These are phyloP conservation scores for Teunomyces atbi DNA, from an alignment of 805 yeast species.

Conservation along the genomic window DNA sequence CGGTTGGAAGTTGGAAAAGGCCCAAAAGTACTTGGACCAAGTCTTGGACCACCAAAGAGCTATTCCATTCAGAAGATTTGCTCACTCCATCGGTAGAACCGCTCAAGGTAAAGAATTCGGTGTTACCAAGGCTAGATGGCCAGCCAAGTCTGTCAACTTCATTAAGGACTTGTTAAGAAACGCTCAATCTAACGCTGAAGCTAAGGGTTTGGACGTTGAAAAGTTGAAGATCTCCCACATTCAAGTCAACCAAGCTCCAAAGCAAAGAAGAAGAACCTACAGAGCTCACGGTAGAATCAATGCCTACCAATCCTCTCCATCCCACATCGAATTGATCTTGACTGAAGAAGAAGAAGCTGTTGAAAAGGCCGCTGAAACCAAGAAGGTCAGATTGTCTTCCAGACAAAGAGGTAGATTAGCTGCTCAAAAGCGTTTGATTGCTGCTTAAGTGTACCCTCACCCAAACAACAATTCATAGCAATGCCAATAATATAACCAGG, in stretches of 20 bases:
- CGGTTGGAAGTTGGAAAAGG: constrained; percentile 97
- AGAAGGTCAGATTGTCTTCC: constrained; percentile 70
- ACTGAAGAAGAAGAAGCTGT: constrained; percentile 94
- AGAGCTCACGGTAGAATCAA: constrained; percentile 99
- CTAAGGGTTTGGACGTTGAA: constrained; percentile 96
- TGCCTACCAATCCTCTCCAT: constrained; percentile 98
- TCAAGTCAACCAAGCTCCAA: constrained; percentile 99
- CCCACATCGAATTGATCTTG: constrained; percentile 96
- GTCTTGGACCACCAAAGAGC: constrained; percentile 99
- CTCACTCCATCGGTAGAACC: constrained; percentile 96
- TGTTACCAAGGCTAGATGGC: constrained; percentile 99
- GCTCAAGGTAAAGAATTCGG: constrained; percentile 99
- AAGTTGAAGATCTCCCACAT: constrained; percentile 95
- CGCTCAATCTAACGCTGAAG: constrained; percentile 98
- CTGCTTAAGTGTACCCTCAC: constrained; percentile 30
- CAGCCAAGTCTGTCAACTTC: constrained; percentile 96
- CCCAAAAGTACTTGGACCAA: constrained; percentile 92
- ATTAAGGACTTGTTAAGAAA: constrained; percentile 91
- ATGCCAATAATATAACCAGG: constrained; percentile 4
- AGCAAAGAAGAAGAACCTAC: constrained; percentile 99
- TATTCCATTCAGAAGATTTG: constrained; percentile 98
- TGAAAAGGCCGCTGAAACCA: constrained; percentile 80
- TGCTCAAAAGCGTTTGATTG: constrained; percentile 82
- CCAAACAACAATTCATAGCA: constrained; percentile 2
- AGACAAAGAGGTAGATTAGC: constrained; percentile 93